These are phyloP conservation scores for Rhodocollybia butyracea DNA, from an alignment of 768 basidiomycete species.

Conservation along the genomic window DNA sequence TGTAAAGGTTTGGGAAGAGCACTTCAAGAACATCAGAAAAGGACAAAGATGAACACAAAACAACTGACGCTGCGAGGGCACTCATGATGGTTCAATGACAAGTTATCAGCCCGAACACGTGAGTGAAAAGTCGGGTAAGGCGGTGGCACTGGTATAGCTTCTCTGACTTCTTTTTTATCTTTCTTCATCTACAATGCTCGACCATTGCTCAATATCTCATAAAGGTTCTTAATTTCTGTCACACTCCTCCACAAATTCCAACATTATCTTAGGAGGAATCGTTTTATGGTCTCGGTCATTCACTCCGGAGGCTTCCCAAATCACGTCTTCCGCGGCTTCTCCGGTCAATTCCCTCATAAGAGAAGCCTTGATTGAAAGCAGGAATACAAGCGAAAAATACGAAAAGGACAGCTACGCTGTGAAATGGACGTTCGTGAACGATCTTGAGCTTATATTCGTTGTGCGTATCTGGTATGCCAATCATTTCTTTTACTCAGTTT, in stretches of 20 bases:
- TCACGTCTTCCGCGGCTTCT: conserved; percentile 68
- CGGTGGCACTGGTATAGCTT: too few relatives aligned
- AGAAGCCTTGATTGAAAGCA: conserved; percentile 89
- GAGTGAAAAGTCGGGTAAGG: too few relatives aligned
- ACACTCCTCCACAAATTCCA: not conserved
- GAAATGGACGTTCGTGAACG: conserved; percentile 93
- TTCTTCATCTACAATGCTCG: conserved; percentile 59
- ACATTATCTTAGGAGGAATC: conserved; percentile 64
- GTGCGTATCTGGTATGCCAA: conserved; percentile 42
- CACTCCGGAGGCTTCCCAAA: conserved; percentile 76
- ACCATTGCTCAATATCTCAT: conserved; percentile 94
- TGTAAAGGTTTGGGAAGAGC: conserved; percentile 66
- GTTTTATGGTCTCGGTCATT: conserved; percentile 95
- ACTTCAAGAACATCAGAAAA: conserved; percentile 20
- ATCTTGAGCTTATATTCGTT: conserved; percentile 94
- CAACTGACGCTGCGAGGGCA: conserved; percentile 74
- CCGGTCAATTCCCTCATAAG: conserved; percentile 88
- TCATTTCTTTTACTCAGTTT: not conserved
- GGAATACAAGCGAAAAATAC: conserved; percentile 76
- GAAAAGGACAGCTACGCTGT: conserved; percentile 95
- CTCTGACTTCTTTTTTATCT: not conserved
- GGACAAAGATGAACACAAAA: not conserved
- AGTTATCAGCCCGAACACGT: not conserved
- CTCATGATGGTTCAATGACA: conserved; percentile 23
- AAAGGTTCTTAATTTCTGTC: conserved; percentile 51